Evolutionary conservation across 371 early-diverging fungal species (phyloP).

Genomic region (Chytridiales sp.): DNA sequence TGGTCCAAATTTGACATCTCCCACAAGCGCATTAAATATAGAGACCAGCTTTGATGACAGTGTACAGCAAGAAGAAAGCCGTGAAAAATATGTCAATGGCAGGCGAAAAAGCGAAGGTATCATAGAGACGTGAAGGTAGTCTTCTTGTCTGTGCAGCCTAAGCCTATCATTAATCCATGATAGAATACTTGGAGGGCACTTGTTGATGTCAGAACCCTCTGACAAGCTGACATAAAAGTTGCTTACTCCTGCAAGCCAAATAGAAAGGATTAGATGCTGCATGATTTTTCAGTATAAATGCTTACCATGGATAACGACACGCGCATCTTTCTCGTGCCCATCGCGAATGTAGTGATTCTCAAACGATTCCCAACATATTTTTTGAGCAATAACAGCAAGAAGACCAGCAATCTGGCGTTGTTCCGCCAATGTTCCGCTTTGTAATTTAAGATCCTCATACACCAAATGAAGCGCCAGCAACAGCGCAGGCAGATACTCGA

Average conservation of each 20-base stretch:
- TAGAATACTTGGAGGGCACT: too few species aligned
- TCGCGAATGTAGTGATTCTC: slow-evolving; percentile 49
- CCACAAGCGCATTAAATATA: slow-evolving; percentile 3
- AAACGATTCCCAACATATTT: slow-evolving; percentile 48
- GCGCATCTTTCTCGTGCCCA: too few species aligned
- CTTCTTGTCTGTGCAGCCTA: too few species aligned
- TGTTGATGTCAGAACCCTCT: too few species aligned
- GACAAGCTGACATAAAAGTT: too few species aligned
- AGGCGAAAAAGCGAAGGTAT: slow-evolving; percentile 8
- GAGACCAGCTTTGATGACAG: background rate
- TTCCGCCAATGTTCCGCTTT: slow-evolving; percentile 31
- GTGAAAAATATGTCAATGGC: background rate
- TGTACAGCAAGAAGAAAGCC: background rate
- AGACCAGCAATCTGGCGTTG: slow-evolving; percentile 43
- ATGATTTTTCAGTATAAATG: background rate
- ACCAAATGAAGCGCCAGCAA: slow-evolving; percentile 59
- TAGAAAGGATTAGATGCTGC: too few species aligned
- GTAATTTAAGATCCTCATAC: slow-evolving; percentile 63
- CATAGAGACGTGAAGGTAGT: too few species aligned
- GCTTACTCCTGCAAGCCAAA: too few species aligned
- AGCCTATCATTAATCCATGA: too few species aligned
- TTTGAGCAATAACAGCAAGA: slow-evolving; percentile 45
- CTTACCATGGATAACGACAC: slow-evolving; percentile 2
- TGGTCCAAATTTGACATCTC: slow-evolving; percentile 14
- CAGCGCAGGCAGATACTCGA: slow-evolving; percentile 39